Percentiles rank a stretch among this genome's conserved stretches.
Evolutionary conservation across 2,329 filamentous ascomycete species (phyloP).

Genomic region (Botryosphaeria agaves): DNA sequence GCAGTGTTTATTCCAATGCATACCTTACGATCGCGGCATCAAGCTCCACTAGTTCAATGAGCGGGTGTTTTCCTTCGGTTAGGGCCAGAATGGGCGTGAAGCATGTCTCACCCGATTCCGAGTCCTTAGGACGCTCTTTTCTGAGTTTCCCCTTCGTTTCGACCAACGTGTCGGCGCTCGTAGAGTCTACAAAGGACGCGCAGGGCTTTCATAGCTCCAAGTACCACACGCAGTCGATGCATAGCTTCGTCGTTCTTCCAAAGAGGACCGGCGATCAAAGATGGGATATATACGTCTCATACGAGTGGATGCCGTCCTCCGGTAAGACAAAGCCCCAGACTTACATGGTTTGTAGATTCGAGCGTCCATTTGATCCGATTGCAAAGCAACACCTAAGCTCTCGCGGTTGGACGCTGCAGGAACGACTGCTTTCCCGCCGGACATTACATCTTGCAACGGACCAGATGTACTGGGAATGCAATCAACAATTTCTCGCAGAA

Average conservation of each 20-base stretch:
- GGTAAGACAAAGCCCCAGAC: background rate
- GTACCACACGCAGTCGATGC: too few relatives aligned
- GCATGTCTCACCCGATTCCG: too few relatives aligned
- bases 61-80: background rate
- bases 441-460: background rate
- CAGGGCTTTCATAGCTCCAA: too few relatives aligned
- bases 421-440: background rate
- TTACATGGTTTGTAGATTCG: background rate
- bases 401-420: background rate
- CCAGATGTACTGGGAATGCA: background rate
- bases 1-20: constrained; percentile 5
- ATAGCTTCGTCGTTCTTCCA: too few relatives aligned
- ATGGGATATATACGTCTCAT: too few relatives aligned
- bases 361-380: background rate
- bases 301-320: background rate
- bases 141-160: too few relatives aligned
- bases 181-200: too few relatives aligned
- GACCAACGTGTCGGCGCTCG: too few relatives aligned
- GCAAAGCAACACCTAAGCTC: background rate
- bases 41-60: background rate
- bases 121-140: too few relatives aligned
- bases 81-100: too few relatives aligned
- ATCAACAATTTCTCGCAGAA: background rate
- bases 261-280: too few relatives aligned
- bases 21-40: constrained; percentile 6